Base-by-base conservation (phyloP, 83 land plant species). In the Picea mariana region DNA sequence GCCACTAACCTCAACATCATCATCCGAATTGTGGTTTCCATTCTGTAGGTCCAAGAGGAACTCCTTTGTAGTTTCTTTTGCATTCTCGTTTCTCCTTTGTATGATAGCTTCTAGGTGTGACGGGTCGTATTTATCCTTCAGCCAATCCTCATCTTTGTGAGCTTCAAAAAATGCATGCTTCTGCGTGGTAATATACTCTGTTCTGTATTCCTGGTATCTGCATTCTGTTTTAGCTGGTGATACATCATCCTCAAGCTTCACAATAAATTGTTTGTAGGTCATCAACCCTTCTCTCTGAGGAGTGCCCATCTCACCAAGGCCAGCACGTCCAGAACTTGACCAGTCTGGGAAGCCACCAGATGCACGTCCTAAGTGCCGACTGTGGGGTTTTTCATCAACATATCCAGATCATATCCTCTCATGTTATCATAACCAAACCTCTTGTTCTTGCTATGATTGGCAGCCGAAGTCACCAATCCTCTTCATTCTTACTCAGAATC, bases 61-160 rank as follows among this genome's bases (percentile, higher is more conserved):
- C 21, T 98, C 99, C 83, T 92, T 96, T 52, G 99, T 96, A 59
- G 81, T 24, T 59, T 88, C 82, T 21, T 87, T 91, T 55, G 99
- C 95, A 79, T 86, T 87, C 75, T 96, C 99, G 84, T 92, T 98
- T 84, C 99, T 89, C 96, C 99, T 94, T 86, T 93, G 91, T 21
- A 96, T 88, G 26, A 94, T 95, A 31, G 93, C n/a, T 62, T 93
- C 88, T 80, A 98, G 79, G 49, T 93, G 93, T 58, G 99, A 92
- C 44, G 99, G 99, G 79, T 98, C 99, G 75, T 98, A 98, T 83
- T 96, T 98, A 83, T 98, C 97, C 69, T 91, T 94, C 72, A 98
- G 84, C 99, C 99, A 98, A 68, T 98, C 98, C 55, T 96, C 99
- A 42, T 96, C 98, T 81, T 98, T 98, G 82, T 98, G 98, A 82